Conservation (phyloP, 2,329 filamentous ascomycete genomes). For the Phyllosticta citribraziliensis region DNA sequence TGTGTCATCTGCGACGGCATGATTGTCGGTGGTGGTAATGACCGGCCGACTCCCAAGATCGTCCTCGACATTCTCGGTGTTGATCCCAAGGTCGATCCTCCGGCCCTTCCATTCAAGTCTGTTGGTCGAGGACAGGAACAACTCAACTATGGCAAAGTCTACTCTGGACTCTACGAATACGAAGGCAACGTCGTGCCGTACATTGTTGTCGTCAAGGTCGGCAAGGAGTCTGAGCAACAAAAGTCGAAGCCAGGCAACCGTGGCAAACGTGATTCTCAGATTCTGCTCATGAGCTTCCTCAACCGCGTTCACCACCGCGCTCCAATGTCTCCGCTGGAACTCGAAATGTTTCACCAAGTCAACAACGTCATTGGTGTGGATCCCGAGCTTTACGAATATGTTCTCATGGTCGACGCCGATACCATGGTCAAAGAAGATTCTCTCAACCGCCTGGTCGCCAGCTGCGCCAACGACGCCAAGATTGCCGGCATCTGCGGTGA, state of each 20-base stretch:
- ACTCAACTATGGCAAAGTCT: slow-evolving; percentile 97
- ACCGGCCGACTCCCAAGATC: slow-evolving; percentile 93
- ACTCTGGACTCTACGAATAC: slow-evolving; percentile 93
- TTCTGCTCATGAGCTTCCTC: slow-evolving; percentile 91
- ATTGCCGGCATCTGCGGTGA: slow-evolving; percentile 97
- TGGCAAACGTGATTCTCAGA: slow-evolving; percentile 96
- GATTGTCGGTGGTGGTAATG: slow-evolving; percentile 92
- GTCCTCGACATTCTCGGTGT: slow-evolving; percentile 95
- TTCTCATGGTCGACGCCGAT: slow-evolving; percentile 96
- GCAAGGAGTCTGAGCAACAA: slow-evolving; percentile 86
- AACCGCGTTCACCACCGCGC: slow-evolving; percentile 93
- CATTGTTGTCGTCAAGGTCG: slow-evolving; percentile 90
- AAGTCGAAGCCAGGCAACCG: slow-evolving; percentile 94
- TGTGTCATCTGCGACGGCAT: slow-evolving; percentile 95
- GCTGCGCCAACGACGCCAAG: slow-evolving; percentile 87
- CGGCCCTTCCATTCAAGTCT: slow-evolving; percentile 87
- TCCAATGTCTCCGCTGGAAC: slow-evolving; percentile 89
- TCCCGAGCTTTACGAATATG: slow-evolving; percentile 91
- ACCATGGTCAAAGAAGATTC: slow-evolving; percentile 89
- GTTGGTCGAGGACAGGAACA: slow-evolving; percentile 83
- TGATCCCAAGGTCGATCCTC: slow-evolving; percentile 91
- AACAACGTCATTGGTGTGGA: slow-evolving; percentile 99
- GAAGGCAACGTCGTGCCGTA: slow-evolving; percentile 98
- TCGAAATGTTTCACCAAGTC: slow-evolving; percentile 98
- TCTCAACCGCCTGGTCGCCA: slow-evolving; percentile 82